These are phyloP conservation scores for Suillus brevipes DNA, from an alignment of 768 basidiomycete species.

Conservation along the genomic window DNA sequence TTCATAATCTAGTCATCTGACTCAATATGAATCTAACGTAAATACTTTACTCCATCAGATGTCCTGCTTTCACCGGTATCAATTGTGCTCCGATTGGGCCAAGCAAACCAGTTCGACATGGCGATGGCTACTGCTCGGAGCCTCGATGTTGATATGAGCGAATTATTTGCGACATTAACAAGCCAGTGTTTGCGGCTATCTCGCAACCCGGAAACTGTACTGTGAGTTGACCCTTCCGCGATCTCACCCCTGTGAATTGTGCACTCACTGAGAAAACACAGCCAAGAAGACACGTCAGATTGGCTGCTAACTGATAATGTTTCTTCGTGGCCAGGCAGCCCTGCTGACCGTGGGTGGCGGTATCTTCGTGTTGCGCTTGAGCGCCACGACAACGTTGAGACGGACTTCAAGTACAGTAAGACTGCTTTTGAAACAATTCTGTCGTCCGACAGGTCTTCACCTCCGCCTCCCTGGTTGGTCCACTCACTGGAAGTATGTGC, in stretches of 20 bases:
- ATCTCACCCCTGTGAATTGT: constrained; percentile 4
- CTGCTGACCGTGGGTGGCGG: constrained; percentile 81
- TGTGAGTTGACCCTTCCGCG: constrained; percentile 44
- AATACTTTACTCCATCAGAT: constrained; percentile 39
- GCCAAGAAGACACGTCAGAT: constrained; percentile 68
- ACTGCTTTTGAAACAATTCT: constrained; percentile 76
- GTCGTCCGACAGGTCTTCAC: constrained; percentile 54
- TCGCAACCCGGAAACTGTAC: constrained; percentile 54
- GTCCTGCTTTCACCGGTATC: constrained; percentile 56
- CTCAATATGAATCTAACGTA: not conserved
- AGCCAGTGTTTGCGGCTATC: constrained; percentile 77
- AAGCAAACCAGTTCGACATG: constrained; percentile 73
- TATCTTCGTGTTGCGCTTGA: constrained; percentile 81
- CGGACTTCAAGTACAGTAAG: constrained; percentile 76
- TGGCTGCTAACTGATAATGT: constrained; percentile 86
- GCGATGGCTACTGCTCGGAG: constrained; percentile 77
- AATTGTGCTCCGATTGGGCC: constrained; percentile 76
- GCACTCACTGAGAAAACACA: constrained; percentile 30
- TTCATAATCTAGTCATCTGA: constrained; percentile 9
- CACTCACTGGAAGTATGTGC: constrained; percentile 65
- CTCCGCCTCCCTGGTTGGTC: constrained; percentile 84
- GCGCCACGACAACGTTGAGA: constrained; percentile 71
- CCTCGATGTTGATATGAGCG: constrained; percentile 83
- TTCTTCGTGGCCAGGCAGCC: constrained; percentile 80
- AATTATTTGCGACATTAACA: constrained; percentile 77